These are phyloP conservation scores for Nicotiana noctiflora DNA, from an alignment of 257 asterid species.

Conservation along the genomic window DNA sequence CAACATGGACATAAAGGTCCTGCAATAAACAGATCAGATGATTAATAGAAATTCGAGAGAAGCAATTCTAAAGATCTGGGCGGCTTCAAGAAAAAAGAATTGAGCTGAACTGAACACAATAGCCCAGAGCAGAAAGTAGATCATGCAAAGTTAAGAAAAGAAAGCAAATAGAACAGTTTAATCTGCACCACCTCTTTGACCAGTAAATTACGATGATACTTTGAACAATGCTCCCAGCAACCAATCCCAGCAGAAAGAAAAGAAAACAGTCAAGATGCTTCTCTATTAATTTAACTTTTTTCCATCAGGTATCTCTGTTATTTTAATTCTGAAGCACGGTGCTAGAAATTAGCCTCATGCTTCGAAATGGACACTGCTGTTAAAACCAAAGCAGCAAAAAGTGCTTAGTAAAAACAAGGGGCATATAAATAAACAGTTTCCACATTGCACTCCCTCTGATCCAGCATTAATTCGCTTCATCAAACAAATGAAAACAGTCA, in stretches of 20 bases:
- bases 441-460: not conserved
- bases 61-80: not conserved
- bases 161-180: not conserved
- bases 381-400: not conserved
- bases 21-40: constrained; percentile 18
- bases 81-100: not conserved
- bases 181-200: not conserved
- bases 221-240: not conserved
- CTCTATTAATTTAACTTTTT: not conserved
- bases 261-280: not conserved
- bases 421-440: not conserved
- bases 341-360: not conserved
- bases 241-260: not conserved
- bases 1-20: constrained; percentile 85
- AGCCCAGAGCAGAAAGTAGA: not conserved
- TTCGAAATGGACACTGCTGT: not conserved
- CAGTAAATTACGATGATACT: too few relatives aligned
- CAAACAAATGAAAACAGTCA: not conserved
- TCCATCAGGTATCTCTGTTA: not conserved
- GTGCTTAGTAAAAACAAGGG: not conserved
- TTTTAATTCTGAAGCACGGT: not conserved
- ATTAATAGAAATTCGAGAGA: not conserved
- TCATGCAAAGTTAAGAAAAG: not conserved
- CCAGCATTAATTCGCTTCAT: not conserved
- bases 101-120: not conserved